phyloP scores from a whole-genome alignment of 306 rosid genomes.

The Cucumis hystrix region DNA sequence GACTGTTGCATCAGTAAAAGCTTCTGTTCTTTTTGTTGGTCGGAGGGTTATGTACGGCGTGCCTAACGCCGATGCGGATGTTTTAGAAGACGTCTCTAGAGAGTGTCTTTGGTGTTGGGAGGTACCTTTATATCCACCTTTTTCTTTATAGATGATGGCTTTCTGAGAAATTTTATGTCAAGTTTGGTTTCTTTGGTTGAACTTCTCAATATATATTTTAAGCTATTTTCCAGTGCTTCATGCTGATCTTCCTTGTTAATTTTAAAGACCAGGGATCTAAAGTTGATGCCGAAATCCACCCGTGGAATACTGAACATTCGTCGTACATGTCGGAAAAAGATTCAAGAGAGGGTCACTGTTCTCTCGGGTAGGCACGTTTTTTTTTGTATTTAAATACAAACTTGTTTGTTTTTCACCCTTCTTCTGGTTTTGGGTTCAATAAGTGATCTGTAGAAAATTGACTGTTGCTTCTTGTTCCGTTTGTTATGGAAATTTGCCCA shows the following conservation, averaged over 20 bases:
- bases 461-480: background rate
- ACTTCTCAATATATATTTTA: background rate
- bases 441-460: background rate
- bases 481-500: background rate
- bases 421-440: background rate
- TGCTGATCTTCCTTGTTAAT: conserved; percentile 5
- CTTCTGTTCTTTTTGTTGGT: conserved; percentile 49
- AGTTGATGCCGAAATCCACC: conserved; percentile 52
- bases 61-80: conserved; percentile 72
- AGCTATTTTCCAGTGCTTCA: background rate
- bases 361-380: conserved; percentile 51
- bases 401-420: conserved; percentile 6
- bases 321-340: conserved; percentile 67
- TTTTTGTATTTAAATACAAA: background rate
- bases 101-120: conserved; percentile 97
- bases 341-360: conserved; percentile 70
- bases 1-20: conserved; percentile 58
- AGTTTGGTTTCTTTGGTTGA: background rate
- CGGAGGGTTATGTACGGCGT: conserved; percentile 71
- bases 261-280: conserved; percentile 69
- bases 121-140: conserved; percentile 26
- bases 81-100: conserved; percentile 60
- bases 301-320: conserved; percentile 46
- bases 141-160: background rate
- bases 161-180: too few relatives aligned